Evolutionary conservation across 495 filamentous ascomycete genomes (phyloP), one percentile per base, ranked within the genome.

Genomic region (Aspergillus taichungensis): DNA sequence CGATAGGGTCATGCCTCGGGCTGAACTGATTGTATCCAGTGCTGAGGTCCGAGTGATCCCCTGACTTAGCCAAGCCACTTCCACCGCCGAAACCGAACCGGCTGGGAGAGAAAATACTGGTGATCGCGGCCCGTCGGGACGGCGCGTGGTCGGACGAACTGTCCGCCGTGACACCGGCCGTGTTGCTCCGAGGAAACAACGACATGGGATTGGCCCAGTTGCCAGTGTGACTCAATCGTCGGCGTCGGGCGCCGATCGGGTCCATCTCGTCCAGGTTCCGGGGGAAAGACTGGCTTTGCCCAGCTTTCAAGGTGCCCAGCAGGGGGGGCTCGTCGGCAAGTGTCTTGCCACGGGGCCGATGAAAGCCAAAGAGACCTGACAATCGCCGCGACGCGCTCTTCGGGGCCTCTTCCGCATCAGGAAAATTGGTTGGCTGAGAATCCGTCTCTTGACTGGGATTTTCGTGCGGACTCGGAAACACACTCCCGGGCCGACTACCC

Each of bases 271-370:
- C 73, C 61, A 80, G 48, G 66, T 78, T 69, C 58, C 79, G 78
- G 46, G 88, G 88, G 50, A 91, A 84, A 8, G 88, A 94, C 54
- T 87, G 87, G 56, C 86, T 88, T 55, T 94, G 85, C 3, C 77
- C 76, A 40, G 80, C 67, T 57, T 86, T 87, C 29, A 94, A 67
- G 31, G 78, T 80, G 10, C 88, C 88, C 13, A 94, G 59, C 34
- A 79, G 70, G 11, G 81, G 83, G 5, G 80, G 77, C 38, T 84
- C 80, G 18, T 85, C 77, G 8, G 85, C 82, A 39, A 74, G 61
- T 3, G 78, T 76, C 60, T 91, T 94, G 9, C 79, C 78, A 45
- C 80, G 80, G 47, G 82, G 81, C 6, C 85, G 76, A 57, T 79
- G 79, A 52, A 89, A 84, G 32, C 62, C 61, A 49, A 94, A 86